Base-by-base conservation (phyloP, 2,329 filamentous ascomycete species). In the Fusarium robinianum region DNA sequence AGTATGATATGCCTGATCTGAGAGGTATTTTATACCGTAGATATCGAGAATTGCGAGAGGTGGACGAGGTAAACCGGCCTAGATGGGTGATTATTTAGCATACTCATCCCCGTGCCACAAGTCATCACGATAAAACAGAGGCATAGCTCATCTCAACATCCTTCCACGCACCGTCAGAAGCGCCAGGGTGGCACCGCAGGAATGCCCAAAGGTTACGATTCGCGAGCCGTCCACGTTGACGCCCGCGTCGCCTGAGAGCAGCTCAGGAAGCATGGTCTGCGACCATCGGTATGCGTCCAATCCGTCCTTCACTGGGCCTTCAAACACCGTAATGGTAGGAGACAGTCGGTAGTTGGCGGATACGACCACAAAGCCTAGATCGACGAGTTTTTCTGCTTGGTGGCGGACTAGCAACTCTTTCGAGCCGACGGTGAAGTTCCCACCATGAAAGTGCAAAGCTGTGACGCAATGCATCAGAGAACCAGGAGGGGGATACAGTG, bases 331-430 rank as follows among this genome's bases (percentile, higher is more conserved):
- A 9, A 36, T 36, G 12, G 33, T 36, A 26, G 33, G 33, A 17
- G 33, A 36, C 33, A 36, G 33, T 25, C 33, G 8, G 23, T 36
- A 36, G 23, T 36, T 25, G 23, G 33, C 21, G 23, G 33, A 36
- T 9, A 26, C 33, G 8, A 36, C 33, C 21, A 25, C 33, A 26
- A 36, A 36, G 14, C 33, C 33, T 15, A 36, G 33, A 24, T 36
- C 22, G 21, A 36, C 9, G 33, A 36, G 33, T 15, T 36, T 36
- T 10, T 26, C 22, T 14, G 23, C 33, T 16, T 36, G 23, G 21
- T 24, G 21, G 21, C 21, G 33, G 21, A 25, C 14, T 18, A 36
- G 21, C 21, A 36, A 16, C 21, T 36, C 33, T 26, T 36, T 36
- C 8, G 21, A 25, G 33, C 33, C 33, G 16, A 36, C 23, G 9